Evolutionary conservation across 129 eudicot genomes (phyloP), one percentile per base, ranked within the genome.

Genomic region (Helichrysum umbraculigerum): DNA sequence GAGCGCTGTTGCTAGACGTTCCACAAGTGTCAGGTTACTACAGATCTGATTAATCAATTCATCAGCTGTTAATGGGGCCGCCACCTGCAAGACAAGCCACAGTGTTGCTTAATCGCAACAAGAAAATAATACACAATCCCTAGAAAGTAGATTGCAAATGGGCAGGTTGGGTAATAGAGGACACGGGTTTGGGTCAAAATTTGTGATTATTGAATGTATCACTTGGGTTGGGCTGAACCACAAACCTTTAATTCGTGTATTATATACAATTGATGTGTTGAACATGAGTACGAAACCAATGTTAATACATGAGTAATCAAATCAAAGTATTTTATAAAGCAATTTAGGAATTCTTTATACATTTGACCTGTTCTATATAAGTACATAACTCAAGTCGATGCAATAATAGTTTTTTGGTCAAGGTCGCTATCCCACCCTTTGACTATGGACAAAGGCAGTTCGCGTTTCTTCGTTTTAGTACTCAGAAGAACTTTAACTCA

Each of bases 41-140:
- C 80, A 76, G 62, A 76, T 76, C 11, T 76, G 56, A 51, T 66
- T 72, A 66, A 76, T 76, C 39, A 76, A 51, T 25, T 76, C 80
- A 11, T 76, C 80, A 4, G 80, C 52, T n/a, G 73, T 66, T 33
- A 34, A 70, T 66, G 54, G 66, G 41, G n/a, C 28, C 17, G 6
- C 37, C 17, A 32, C 80, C 80, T 76, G 56, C 66, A 76, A 51
- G n/a, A 25, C 39, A 64, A 44, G 20, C 51, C 63, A 64, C 8
- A 16, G 20, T 74, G 34, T 62, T 61, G 12, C 17, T 25, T 61
- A 61, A 0, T 74, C 37, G 60, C 70, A 28, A 32, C 30, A 33
- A 32, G 15, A 15, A 34, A 30, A 72, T 1, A 56, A 56, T 34
- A 19, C 77, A 20, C 3, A 57, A 35, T 25, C 33, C 67, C n/a